These are phyloP conservation scores for Cardamine occulta DNA, from an alignment of 345 rosid genomes.

Conservation along the genomic window DNA sequence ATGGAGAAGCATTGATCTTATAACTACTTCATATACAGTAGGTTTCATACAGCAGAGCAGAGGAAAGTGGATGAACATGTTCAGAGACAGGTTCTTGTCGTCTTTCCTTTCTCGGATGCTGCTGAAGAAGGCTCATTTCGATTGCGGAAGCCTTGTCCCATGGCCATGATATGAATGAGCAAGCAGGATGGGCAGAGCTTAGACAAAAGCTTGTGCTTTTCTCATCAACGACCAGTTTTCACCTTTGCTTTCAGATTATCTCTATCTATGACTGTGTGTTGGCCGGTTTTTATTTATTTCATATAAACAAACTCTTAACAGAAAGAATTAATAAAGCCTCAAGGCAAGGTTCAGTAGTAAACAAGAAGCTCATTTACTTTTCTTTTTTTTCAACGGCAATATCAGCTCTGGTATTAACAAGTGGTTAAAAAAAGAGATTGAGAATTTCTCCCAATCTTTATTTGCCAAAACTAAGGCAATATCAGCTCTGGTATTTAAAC, in stretches of 20 bases:
- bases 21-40: constrained; percentile 51
- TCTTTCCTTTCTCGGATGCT: constrained; percentile 41
- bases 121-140: constrained; percentile 51
- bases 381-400: neutral
- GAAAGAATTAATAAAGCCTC: neutral
- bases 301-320: neutral
- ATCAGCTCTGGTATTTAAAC: neutral
- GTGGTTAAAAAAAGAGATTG: too few species aligned
- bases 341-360: neutral
- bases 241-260: neutral
- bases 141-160: constrained; percentile 51
- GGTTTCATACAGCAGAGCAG: constrained; percentile 59
- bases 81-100: constrained; percentile 53
- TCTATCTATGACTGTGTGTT: neutral
- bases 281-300: neutral
- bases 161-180: constrained; percentile 12
- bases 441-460: too few species aligned
- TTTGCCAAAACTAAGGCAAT: neutral
- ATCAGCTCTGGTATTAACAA: neutral
- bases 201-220: neutral
- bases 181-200: neutral
- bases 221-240: constrained; percentile 17
- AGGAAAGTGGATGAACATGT: constrained; percentile 42
- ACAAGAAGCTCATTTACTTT: neutral
- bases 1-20: constrained; percentile 71